A percentile compares a stretch with the other conserved stretches of the same genome.
Evolutionary conservation across 129 eudicot genomes (phyloP).

Genomic region (Artemisia argyi): DNA sequence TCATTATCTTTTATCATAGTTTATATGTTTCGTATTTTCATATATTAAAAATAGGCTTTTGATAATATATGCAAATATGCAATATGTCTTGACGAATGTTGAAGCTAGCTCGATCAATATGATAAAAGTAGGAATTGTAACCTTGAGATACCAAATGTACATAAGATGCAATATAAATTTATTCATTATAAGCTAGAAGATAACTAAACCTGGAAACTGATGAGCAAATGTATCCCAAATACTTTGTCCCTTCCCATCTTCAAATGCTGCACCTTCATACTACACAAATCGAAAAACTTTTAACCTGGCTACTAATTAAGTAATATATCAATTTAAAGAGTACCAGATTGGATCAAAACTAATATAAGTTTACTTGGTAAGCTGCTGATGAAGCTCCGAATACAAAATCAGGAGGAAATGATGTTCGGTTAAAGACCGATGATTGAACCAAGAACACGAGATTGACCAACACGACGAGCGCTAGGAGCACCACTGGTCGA

Average conservation of each 20-base stretch:
- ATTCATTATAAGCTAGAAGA: not conserved
- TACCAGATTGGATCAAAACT: not conserved
- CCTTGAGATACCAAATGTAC: not conserved
- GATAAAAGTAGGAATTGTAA: too few species aligned
- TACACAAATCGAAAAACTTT: not conserved
- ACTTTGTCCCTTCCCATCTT: constrained; percentile 11
- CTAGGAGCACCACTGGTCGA: constrained; percentile 1
- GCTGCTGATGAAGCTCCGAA: constrained; percentile 19
- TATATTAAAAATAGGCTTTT: too few species aligned
- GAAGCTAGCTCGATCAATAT: too few species aligned
- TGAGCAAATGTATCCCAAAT: constrained; percentile 33
- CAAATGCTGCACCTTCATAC: constrained; percentile 39
- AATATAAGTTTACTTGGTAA: constrained; percentile 5
- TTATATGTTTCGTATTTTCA: too few species aligned
- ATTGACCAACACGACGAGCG: not conserved
- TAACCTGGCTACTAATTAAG: not conserved
- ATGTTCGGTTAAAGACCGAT: constrained; percentile 6
- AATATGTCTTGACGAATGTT: too few species aligned
- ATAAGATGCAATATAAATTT: not conserved
- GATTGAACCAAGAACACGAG: constrained; percentile 1
- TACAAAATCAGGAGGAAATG: constrained; percentile 18
- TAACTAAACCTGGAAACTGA: not conserved
- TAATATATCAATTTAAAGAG: not conserved
- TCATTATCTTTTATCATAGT: too few species aligned
- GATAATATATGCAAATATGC: too few species aligned